Percentiles rank a stretch among this genome's conserved stretches.
phyloP scores from a whole-genome alignment of 805 yeast species.

The Priceomyces haplophilus region DNA sequence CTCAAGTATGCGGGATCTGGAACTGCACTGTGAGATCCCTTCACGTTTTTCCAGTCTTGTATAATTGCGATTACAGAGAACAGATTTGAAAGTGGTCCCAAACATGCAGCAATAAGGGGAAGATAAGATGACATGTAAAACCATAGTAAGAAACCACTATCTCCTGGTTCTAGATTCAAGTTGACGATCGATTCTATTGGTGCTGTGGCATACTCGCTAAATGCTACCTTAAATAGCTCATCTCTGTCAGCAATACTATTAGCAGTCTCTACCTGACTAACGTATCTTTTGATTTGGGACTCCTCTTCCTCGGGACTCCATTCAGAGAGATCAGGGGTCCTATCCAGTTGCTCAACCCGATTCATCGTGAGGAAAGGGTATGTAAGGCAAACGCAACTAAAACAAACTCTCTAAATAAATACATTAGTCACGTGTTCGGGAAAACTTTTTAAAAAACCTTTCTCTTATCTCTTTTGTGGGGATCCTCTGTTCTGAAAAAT shows the following conservation, averaged over 20 bases:
- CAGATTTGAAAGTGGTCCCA: conserved; percentile 77
- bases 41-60: conserved; percentile 57
- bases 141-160: conserved; percentile 48
- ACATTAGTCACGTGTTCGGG: too few relatives aligned
- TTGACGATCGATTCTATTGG: conserved; percentile 31
- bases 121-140: conserved; percentile 63
- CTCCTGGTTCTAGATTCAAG: conserved; percentile 37
- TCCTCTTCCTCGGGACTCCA: background rate
- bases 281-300: background rate
- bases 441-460: too few relatives aligned
- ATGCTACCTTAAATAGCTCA: background rate
- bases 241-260: background rate
- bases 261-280: background rate
- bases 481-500: too few relatives aligned
- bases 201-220: conserved; percentile 16
- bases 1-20: conserved; percentile 44
- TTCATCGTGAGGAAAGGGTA: too few relatives aligned
- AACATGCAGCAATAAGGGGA: conserved; percentile 66
- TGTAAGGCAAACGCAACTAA: too few relatives aligned
- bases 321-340: background rate
- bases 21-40: conserved; percentile 18
- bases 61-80: conserved; percentile 68
- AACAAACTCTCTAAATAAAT: too few relatives aligned
- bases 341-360: too few relatives aligned
- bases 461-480: too few relatives aligned